Conservation (phyloP, 2,329 filamentous ascomycete species). For the Phialophora verrucosa region DNA sequence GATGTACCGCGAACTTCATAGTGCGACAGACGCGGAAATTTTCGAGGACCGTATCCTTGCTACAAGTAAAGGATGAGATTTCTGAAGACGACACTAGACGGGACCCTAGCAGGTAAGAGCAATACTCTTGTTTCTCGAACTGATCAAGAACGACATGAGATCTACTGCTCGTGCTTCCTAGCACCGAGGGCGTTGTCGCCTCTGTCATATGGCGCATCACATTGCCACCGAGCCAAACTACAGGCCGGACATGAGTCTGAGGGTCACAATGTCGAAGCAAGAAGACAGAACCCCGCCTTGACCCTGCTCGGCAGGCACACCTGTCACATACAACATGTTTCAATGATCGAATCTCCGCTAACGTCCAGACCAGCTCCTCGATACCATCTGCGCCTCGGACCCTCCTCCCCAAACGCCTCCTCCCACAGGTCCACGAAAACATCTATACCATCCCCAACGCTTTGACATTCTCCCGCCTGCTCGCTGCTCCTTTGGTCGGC, state of each 20-base stretch:
- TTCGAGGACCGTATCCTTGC: background rate
- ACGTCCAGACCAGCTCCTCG: constrained; percentile 5
- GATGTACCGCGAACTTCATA: background rate
- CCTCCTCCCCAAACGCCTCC: constrained; percentile 42
- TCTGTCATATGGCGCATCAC: background rate
- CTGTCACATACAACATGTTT: background rate
- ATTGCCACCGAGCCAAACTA: background rate
- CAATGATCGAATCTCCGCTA: background rate
- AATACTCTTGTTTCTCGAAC: background rate
- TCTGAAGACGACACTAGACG: background rate
- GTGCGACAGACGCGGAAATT: background rate
- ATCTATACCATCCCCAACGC: constrained; percentile 97
- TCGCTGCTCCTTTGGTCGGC: constrained; percentile 82
- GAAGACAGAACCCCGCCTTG: background rate
- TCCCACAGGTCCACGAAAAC: constrained; percentile 69
- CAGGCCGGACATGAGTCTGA: background rate
- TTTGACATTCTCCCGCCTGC: constrained; percentile 82
- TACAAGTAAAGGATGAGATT: background rate
- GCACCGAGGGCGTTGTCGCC: background rate
- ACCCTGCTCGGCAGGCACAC: background rate
- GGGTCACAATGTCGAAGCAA: background rate
- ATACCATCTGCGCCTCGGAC: constrained; percentile 6
- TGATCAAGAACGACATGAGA: background rate
- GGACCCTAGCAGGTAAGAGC: background rate
- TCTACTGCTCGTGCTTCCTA: background rate